These are phyloP conservation scores for Fusarium nygamai DNA, from an alignment of 2,329 filamentous ascomycete species.

Conservation along the genomic window DNA sequence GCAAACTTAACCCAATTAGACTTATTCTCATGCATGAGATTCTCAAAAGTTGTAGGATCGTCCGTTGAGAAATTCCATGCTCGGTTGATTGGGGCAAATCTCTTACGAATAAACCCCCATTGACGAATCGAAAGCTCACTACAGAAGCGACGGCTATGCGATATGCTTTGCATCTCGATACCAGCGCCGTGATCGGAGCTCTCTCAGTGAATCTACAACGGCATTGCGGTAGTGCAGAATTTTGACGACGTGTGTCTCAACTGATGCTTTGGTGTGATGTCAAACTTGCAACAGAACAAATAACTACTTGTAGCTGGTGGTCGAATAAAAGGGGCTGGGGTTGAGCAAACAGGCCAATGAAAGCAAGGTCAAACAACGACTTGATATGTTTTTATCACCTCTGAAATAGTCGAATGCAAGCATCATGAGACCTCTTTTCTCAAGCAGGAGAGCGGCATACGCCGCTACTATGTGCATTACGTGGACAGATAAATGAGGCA, in stretches of 20 bases:
- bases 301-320: background rate
- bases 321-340: background rate
- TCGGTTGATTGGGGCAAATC: background rate
- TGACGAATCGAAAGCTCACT: background rate
- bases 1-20: conserved; percentile 2
- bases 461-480: conserved; percentile 24
- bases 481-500: conserved; percentile 25
- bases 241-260: background rate
- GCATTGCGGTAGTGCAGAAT: background rate
- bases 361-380: background rate
- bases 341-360: background rate
- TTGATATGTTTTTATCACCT: background rate
- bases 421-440: background rate
- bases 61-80: background rate
- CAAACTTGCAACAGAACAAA: background rate
- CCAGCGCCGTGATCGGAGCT: background rate
- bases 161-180: background rate
- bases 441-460: background rate
- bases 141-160: background rate
- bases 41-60: background rate
- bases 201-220: background rate
- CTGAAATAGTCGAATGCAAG: background rate
- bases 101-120: background rate
- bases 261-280: background rate
- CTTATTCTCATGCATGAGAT: conserved; percentile 4